Conservation (phyloP, 257 asterid genomes). For the Solanum ossicruentum region DNA sequence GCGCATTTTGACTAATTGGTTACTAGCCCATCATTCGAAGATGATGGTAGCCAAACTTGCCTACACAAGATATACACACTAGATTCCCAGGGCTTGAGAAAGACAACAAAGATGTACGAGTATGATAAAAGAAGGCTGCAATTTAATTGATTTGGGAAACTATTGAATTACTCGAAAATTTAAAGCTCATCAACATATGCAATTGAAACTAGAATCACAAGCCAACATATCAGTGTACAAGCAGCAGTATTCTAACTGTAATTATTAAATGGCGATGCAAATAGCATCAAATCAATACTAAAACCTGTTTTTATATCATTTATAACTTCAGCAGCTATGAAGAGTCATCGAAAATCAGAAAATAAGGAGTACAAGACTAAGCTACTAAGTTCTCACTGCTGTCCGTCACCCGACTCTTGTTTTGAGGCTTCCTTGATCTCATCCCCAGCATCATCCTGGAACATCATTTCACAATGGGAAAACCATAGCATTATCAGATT, state of each 20-base stretch:
- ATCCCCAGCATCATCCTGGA: slow-evolving; percentile 56
- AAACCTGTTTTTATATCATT: background rate
- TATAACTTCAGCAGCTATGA: background rate
- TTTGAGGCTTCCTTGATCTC: slow-evolving; percentile 58
- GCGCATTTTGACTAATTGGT: background rate
- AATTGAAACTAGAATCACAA: background rate
- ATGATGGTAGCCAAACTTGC: background rate
- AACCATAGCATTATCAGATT: background rate
- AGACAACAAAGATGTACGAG: background rate
- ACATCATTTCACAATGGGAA: background rate
- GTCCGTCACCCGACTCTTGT: slow-evolving; percentile 35
- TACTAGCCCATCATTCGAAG: background rate
- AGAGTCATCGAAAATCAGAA: background rate
- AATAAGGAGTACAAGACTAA: slow-evolving; percentile 13
- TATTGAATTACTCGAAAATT: background rate
- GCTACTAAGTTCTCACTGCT: slow-evolving; percentile 17
- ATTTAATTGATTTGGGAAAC: background rate
- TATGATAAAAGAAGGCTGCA: background rate
- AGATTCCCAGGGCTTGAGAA: background rate
- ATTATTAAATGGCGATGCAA: background rate
- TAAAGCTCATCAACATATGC: background rate
- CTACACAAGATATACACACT: background rate
- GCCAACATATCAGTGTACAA: background rate
- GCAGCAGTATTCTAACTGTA: background rate
- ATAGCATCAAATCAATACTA: background rate